phyloP scores from a whole-genome alignment of 257 asterid genomes.

The Solanum chiquidenum region DNA sequence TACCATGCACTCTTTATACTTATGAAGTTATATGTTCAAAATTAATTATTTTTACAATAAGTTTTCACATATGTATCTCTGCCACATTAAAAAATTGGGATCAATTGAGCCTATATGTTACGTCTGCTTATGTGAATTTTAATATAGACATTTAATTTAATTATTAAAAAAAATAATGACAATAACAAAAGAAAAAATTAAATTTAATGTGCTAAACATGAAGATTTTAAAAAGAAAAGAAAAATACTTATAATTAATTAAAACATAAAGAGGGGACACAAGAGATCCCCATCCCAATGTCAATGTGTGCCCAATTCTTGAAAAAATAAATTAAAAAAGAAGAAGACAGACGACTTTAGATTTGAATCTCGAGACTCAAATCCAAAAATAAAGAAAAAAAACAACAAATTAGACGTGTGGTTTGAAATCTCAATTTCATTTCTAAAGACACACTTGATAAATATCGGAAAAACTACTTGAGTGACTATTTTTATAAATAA shows the following conservation, averaged over 20 bases:
- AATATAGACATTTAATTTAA: not conserved
- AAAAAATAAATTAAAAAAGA: no score
- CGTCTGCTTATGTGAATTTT: not conserved
- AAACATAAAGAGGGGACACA: no score
- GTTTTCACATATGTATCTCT: not conserved
- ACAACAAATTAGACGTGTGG: not conserved
- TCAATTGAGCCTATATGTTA: not conserved
- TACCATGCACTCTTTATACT: not conserved
- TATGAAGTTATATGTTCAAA: not conserved
- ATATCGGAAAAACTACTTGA: no score
- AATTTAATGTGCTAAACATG: not conserved
- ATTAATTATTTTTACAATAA: not conserved
- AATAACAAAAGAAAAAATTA: not conserved
- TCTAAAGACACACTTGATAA: not conserved
- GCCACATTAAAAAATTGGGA: not conserved
- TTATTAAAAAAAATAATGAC: not conserved
- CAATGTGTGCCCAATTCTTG: not conserved
- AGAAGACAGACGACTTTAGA: no score
- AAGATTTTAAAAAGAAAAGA: not conserved
- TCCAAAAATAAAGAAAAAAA: no score
- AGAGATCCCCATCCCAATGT: not conserved
- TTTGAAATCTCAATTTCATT: not conserved
- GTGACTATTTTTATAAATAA: no score
- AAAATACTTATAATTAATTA: not conserved
- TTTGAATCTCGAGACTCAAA: not conserved